These are phyloP conservation scores for Taiozyma sp. DNA, from an alignment of 1,139 yeast genomes.

Conservation along the genomic window DNA sequence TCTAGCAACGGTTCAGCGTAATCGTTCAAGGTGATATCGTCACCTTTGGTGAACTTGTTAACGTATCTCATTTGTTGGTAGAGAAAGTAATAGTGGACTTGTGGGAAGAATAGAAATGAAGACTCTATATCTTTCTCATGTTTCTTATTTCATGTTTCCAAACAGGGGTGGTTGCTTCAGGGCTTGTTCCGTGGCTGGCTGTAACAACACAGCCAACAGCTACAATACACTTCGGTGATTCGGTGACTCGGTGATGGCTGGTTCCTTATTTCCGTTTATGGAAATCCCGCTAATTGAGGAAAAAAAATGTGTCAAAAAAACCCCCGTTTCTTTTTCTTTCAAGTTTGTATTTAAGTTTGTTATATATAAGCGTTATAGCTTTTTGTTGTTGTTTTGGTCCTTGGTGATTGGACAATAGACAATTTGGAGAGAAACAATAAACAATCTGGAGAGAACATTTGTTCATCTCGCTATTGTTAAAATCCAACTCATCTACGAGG, in stretches of 20 bases:
- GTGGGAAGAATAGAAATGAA: background rate
- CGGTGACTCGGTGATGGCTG: background rate
- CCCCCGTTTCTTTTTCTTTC: no score
- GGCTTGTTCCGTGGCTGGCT: background rate
- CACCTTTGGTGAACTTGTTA: conserved; percentile 19
- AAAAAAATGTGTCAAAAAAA: background rate
- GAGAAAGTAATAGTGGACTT: background rate
- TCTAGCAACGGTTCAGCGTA: conserved; percentile 9
- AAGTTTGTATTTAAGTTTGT: no score
- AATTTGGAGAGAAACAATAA: no score
- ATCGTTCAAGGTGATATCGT: conserved; percentile 18
- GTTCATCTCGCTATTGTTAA: no score
- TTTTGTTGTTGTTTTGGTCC: no score
- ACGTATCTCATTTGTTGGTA: conserved; percentile 18
- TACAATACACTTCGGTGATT: no score
- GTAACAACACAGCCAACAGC: no score
- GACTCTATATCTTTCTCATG: background rate
- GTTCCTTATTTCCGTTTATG: background rate
- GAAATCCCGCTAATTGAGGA: background rate
- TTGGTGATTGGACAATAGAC: no score
- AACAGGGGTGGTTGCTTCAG: background rate
- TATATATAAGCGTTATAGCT: no score
- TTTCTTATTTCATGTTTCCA: no score
- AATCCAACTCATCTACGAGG: no score
- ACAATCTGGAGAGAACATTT: no score